Conservation (phyloP, 1,284 basidiomycete species). For the Cryptococcus sp. region DNA sequence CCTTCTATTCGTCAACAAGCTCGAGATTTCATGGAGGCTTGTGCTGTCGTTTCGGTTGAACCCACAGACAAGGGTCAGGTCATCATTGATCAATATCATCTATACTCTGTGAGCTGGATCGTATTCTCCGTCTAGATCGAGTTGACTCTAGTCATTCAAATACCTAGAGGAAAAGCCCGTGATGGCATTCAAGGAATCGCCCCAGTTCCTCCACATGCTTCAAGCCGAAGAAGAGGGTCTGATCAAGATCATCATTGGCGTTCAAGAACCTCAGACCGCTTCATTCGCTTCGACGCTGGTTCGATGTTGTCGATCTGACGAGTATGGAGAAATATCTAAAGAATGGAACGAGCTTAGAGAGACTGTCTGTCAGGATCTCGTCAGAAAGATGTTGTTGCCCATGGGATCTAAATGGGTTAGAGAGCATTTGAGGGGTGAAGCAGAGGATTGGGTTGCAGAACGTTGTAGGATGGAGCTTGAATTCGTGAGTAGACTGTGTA, state of each 20-base stretch:
- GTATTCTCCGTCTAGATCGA: neutral
- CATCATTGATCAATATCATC: conserved; percentile 86
- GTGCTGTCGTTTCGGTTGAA: conserved; percentile 73
- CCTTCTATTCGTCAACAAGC: conserved; percentile 79
- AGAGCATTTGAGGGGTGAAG: conserved; percentile 85
- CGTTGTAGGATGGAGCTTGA: conserved; percentile 66
- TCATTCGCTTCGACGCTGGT: conserved; percentile 64
- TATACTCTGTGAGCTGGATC: conserved; percentile 68
- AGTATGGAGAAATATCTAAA: conserved; percentile 74
- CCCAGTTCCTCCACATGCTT: conserved; percentile 88
- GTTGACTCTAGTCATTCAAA: conserved; percentile 74
- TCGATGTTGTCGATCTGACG: conserved; percentile 79
- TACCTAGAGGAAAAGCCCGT: conserved; percentile 82
- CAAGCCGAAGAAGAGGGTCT: conserved; percentile 84
- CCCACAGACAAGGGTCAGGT: conserved; percentile 88
- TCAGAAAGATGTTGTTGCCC: conserved; percentile 71
- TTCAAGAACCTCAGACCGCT: conserved; percentile 61
- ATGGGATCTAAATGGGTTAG: conserved; percentile 78
- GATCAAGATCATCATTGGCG: conserved; percentile 68
- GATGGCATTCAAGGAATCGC: conserved; percentile 60
- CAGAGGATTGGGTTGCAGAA: conserved; percentile 74
- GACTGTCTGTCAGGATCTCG: conserved; percentile 69
- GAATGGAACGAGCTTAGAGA: conserved; percentile 91
- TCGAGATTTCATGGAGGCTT: conserved; percentile 69
- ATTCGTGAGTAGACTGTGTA: conserved; percentile 54